A percentile compares a stretch with the other conserved stretches of the same genome.
Evolutionary conservation across 2,329 filamentous ascomycete species (phyloP).

Genomic region (Chaetothyriales sp.): DNA sequence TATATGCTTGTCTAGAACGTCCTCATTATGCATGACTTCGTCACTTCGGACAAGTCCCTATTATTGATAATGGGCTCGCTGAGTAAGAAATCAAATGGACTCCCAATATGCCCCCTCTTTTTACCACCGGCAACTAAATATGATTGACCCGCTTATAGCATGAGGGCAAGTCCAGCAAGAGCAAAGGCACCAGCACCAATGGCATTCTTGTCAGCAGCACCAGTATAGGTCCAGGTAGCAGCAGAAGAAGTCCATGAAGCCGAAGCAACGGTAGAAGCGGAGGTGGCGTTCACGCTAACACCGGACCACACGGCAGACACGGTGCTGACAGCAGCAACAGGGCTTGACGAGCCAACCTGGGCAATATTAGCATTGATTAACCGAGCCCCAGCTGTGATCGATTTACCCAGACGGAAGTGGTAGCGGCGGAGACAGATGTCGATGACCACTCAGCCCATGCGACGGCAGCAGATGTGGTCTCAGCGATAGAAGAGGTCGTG

Average conservation of each 20-base stretch:
- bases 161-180: constrained; percentile 1
- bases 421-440: too few species aligned
- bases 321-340: background rate
- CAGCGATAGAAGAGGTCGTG: too few species aligned
- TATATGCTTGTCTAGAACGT: background rate
- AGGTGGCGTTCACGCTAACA: background rate
- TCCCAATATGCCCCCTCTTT: background rate
- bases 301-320: background rate
- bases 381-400: background rate
- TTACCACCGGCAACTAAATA: background rate
- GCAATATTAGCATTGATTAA: background rate
- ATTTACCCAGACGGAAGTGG: background rate
- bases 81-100: background rate
- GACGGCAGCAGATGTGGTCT: background rate
- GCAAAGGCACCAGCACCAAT: background rate
- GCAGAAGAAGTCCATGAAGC: background rate
- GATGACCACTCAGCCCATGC: too few species aligned
- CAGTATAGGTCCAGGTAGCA: background rate
- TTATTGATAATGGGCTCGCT: background rate
- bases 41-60: background rate
- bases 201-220: constrained; percentile 1
- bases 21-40: background rate
- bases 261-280: background rate
- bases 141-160: background rate
- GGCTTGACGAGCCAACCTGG: background rate